phyloP scores from a whole-genome alignment of 2,329 filamentous ascomycete genomes.

The Drechslerella dactyloides region DNA sequence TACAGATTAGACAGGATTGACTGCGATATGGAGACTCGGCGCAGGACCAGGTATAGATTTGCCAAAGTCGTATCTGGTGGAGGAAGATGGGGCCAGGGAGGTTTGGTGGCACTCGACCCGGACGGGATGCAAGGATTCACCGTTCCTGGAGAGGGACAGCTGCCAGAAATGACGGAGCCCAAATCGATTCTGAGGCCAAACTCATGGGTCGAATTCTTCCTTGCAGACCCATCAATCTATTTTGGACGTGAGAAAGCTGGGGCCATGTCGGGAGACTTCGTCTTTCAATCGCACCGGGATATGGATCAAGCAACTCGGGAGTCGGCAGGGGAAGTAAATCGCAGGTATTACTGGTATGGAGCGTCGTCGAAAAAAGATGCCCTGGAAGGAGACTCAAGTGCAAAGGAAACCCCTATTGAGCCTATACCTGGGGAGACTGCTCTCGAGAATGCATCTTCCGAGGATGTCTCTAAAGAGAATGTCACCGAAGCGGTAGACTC shows the following conservation, averaged over 20 bases:
- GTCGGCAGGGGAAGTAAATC: too few species aligned
- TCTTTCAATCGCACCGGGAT: too few species aligned
- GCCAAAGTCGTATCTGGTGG: constrained; percentile 64
- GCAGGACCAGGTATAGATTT: constrained; percentile 55
- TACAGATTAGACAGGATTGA: neutral
- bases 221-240: neutral
- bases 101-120: constrained; percentile 78
- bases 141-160: neutral
- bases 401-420: too few species aligned
- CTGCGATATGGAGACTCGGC: neutral
- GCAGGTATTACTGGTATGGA: too few species aligned
- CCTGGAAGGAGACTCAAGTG: too few species aligned
- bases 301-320: too few species aligned
- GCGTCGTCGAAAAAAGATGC: too few species aligned
- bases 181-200: neutral
- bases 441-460: too few species aligned
- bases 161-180: constrained; percentile 2
- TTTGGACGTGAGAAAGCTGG: neutral
- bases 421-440: too few species aligned
- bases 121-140: constrained; percentile 57
- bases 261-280: neutral
- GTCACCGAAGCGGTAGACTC: too few species aligned
- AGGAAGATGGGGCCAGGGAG: constrained; percentile 85
- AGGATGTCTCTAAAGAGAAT: too few species aligned
- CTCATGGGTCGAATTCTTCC: constrained; percentile 21